phyloP scores from a whole-genome alignment of 139 green algal genomes.

The Asterochloris sp. region DNA sequence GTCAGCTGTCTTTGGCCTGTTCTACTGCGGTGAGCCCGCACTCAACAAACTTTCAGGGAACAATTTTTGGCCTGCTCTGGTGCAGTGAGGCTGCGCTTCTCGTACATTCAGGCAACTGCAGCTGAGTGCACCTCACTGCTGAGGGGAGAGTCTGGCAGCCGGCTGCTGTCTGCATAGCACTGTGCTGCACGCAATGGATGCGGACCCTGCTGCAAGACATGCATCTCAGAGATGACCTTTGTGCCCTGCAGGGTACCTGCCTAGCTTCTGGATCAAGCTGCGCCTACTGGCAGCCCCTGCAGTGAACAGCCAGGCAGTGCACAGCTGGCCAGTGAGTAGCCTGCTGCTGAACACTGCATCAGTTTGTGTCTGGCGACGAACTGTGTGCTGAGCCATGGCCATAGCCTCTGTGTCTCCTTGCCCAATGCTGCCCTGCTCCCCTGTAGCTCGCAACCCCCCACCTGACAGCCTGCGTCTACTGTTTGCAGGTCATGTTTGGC shows the following conservation, averaged over 20 bases:
- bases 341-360: background rate
- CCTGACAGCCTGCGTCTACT: background rate
- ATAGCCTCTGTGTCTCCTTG: background rate
- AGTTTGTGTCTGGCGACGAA: no score
- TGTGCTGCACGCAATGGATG: no score
- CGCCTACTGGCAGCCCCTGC: conserved; percentile 55
- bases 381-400: background rate
- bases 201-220: no score
- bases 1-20: conserved; percentile 81
- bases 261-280: conserved; percentile 92
- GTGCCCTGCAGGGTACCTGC: conserved; percentile 75
- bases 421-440: background rate
- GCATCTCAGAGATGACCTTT: no score
- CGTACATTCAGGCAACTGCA: no score
- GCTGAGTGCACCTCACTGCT: no score
- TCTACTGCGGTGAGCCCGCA: conserved; percentile 82
- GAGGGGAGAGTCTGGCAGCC: no score
- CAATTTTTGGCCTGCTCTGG: background rate
- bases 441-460: background rate
- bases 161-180: no score
- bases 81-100: no score
- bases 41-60: background rate
- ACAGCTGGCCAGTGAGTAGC: conserved; percentile 30
- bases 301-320: conserved; percentile 26
- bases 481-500: conserved; percentile 28